Base-by-base conservation (phyloP, 2,329 filamentous ascomycete genomes). In the Cladosporium sp. region DNA sequence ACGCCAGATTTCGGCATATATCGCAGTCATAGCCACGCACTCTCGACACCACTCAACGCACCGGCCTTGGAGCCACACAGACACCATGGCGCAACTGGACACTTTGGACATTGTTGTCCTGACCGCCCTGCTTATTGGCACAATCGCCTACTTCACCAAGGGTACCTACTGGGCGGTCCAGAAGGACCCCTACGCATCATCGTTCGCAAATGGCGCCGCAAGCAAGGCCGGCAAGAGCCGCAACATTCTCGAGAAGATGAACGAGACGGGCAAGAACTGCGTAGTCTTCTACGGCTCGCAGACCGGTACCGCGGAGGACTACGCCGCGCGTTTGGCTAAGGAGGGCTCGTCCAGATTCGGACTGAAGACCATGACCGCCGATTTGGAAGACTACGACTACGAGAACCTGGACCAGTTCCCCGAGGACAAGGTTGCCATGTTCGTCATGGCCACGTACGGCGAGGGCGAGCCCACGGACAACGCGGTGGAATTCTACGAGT, bases 401-500 rank as follows among this genome's bases (percentile, higher is more conserved):
- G 92, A 97, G 50, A 96, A 91, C 66, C 79, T 98, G 58, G 92
- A 98, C 71, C 77, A 83, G 52, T 83, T 97, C 63, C 88, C 92
- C 42, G 83, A 84, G 59, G 91, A 97, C 72, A 95, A 96, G 74
- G 73, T 98, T 49, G 88, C 86, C 63, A 87, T 98, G 76, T 98
- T 98, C 68, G 86, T 98, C 55, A 80, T 98, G 58, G 93, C 93
- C 49, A 98, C 95, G 34, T 98, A 98, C 65, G 93, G 93, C 60
- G 93, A 98, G 77, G 93, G 93, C 58, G 95, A 98, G 74, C 93
- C 93, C 42, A 98, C 95, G 32, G 93, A 98, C 67, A 98, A 98
- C 68, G 93, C 95, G 6, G 93, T 97, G 58, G 93, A 98, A 63
- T 98, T 98, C 76, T 96, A 95, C 76, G 93, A 98, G 70, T 97